phyloP scores from a whole-genome alignment of 148 eudicot species.

The Rhododendron molle region DNA sequence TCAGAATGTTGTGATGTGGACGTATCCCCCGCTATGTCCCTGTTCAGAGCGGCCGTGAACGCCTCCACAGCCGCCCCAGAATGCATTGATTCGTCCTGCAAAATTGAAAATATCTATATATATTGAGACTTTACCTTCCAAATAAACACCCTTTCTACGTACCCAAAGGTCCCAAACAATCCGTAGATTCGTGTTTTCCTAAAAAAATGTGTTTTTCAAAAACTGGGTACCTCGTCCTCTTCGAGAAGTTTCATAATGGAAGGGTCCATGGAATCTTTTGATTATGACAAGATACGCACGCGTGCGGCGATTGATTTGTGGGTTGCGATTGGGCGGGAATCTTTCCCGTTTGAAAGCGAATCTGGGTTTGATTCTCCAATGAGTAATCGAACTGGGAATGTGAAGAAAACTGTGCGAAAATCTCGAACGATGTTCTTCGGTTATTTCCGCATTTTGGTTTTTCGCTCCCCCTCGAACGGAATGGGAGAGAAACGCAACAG shows the following conservation, averaged over 20 bases:
- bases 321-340: background rate
- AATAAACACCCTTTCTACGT: background rate
- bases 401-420: background rate
- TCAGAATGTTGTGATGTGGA: constrained; percentile 48
- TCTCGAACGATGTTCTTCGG: background rate
- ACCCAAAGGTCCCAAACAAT: background rate
- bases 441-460: background rate
- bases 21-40: constrained; percentile 67
- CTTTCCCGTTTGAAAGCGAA: background rate
- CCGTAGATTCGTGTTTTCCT: background rate
- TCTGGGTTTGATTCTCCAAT: background rate
- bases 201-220: background rate
- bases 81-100: constrained; percentile 90
- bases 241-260: constrained; percentile 78
- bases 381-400: background rate
- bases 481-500: background rate
- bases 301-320: background rate
- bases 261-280: constrained; percentile 50
- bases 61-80: constrained; percentile 96
- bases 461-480: background rate
- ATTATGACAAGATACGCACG: background rate
- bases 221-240: constrained; percentile 58
- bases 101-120: background rate
- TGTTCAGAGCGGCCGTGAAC: constrained; percentile 84
- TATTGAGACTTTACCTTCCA: background rate